Percentiles rank a stretch among this genome's conserved stretches.
Evolutionary conservation across 805 yeast species (phyloP).

Genomic region (Suhomyces faveliae): DNA sequence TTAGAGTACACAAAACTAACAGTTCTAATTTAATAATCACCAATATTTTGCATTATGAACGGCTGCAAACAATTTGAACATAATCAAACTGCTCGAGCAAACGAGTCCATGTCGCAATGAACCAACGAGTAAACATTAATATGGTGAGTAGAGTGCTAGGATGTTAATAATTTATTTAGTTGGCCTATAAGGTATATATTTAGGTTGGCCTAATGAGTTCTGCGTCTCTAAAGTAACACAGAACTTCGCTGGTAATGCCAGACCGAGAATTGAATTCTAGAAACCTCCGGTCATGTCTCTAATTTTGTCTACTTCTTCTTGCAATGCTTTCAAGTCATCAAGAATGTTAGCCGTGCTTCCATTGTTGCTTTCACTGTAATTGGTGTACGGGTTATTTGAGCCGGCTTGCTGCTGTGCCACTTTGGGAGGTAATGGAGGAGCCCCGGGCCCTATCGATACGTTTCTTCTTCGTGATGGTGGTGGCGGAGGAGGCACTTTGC

Average conservation of each 20-base stretch:
- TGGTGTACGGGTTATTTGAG: background rate
- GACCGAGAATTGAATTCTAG: constrained; percentile 12
- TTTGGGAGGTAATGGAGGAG: constrained; percentile 33
- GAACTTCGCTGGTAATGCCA: background rate
- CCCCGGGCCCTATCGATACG: constrained; percentile 15
- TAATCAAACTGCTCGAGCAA: too few relatives aligned
- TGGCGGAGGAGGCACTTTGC: constrained; percentile 38
- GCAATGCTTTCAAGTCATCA: constrained; percentile 64
- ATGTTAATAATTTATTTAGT: too few relatives aligned
- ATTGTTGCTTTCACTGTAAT: constrained; percentile 15
- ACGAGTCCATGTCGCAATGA: too few relatives aligned
- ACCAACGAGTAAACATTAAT: too few relatives aligned
- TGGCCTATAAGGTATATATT: background rate
- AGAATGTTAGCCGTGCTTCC: constrained; percentile 50
- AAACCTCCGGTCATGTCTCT: constrained; percentile 47
- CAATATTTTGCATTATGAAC: too few relatives aligned
- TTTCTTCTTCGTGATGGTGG: constrained; percentile 39
- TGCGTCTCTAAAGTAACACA: background rate
- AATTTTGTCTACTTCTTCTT: constrained; percentile 65
- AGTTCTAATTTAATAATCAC: too few relatives aligned
- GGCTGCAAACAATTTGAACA: too few relatives aligned
- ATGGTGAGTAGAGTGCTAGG: too few relatives aligned
- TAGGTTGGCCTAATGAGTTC: background rate
- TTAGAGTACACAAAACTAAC: too few relatives aligned
- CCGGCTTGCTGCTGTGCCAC: constrained; percentile 3